phyloP scores from a whole-genome alignment of 2,329 filamentous ascomycete genomes.

The Aspergillus thermomutatus region DNA sequence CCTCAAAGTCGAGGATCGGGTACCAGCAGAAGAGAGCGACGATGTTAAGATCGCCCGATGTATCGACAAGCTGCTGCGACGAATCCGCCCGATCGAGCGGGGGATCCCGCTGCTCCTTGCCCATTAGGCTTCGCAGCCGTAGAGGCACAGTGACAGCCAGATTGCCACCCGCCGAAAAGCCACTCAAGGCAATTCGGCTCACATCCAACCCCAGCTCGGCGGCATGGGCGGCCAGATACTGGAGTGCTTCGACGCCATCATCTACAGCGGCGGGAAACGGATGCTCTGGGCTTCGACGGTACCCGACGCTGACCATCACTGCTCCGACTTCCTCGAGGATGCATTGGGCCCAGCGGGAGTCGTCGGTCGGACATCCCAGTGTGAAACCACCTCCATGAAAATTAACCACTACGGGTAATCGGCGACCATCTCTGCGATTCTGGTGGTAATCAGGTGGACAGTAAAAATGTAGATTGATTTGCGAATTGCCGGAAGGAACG shows the following conservation, averaged over 20 bases:
- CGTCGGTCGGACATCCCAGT: slow-evolving; percentile 57
- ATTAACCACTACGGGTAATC: slow-evolving; percentile 59
- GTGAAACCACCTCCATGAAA: slow-evolving; percentile 65
- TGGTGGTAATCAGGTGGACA: slow-evolving; percentile 46
- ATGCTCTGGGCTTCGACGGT: slow-evolving; percentile 59
- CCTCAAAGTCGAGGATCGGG: slow-evolving; percentile 60
- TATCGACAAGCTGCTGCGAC: slow-evolving; percentile 33
- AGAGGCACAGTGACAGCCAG: slow-evolving; percentile 61
- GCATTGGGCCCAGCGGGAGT: slow-evolving; percentile 57
- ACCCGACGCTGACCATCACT: slow-evolving; percentile 60
- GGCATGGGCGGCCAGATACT: slow-evolving; percentile 57
- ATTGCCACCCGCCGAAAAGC: slow-evolving; percentile 63
- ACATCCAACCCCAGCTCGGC: slow-evolving; percentile 56
- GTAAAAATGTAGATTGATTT: slow-evolving; percentile 59
- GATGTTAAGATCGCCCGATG: slow-evolving; percentile 47
- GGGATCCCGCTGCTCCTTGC: slow-evolving; percentile 21
- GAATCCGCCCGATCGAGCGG: slow-evolving; percentile 29
- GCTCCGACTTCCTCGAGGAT: slow-evolving; percentile 56
- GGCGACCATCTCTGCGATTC: slow-evolving; percentile 36
- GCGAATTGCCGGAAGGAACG: slow-evolving; percentile 50
- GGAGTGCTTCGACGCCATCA: slow-evolving; percentile 59
- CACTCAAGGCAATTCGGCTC: slow-evolving; percentile 56
- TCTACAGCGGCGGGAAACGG: slow-evolving; percentile 63
- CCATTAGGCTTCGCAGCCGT: slow-evolving; percentile 47
- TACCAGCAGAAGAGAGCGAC: slow-evolving; percentile 61